Evolutionary conservation across 148 eudicot genomes (phyloP), one percentile per base, ranked within the genome.

Genomic region (Rhododendron molle): DNA sequence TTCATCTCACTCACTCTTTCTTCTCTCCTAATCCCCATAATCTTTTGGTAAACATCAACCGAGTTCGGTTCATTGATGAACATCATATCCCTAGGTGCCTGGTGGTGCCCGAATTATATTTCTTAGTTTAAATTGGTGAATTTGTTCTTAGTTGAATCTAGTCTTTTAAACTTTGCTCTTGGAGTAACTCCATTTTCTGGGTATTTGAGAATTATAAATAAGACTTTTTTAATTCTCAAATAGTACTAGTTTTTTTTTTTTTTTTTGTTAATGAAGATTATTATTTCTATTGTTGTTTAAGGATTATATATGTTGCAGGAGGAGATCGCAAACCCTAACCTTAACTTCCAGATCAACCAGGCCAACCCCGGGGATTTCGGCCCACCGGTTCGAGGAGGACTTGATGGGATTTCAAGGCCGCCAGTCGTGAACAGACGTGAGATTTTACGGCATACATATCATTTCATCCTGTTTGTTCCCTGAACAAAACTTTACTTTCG

Each of bases 371-470:
- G 90, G 83, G 95, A 93, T 15, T 81, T 91, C 0, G 54, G 91
- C 83, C 85, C 89, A 87, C 88, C 91, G 0, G 85, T 89, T 47
- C 90, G 93, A 73, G 98, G 96, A 82, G 81, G 88, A 80, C 89
- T 91, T 52, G 92, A 90, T 79, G 95, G 92, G 65, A 88, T 93
- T 69, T 96, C 98, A n/a, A 94, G 91, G 86, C 94, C 94, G 23
- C 93, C 97, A 5, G 93, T 90, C 7, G 86, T 91, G 56, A 95
- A 95, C 88, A 91, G 97, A 87, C 98, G 98, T 95, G 88, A 92
- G 98, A 86, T 76, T 71, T 69, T 46, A 52, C 26, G 5, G 4
- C 46, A 40, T 32, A 40, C 12, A 30, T 71, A 10, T 26, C 5
- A 21, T 62, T 16, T 71, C n/a, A 21, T 46, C 14, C 40, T 30